Percentiles rank a stretch among this genome's conserved stretches.
Conservation (phyloP, 257 asterid genomes). For the Ballota nigra region DNA sequence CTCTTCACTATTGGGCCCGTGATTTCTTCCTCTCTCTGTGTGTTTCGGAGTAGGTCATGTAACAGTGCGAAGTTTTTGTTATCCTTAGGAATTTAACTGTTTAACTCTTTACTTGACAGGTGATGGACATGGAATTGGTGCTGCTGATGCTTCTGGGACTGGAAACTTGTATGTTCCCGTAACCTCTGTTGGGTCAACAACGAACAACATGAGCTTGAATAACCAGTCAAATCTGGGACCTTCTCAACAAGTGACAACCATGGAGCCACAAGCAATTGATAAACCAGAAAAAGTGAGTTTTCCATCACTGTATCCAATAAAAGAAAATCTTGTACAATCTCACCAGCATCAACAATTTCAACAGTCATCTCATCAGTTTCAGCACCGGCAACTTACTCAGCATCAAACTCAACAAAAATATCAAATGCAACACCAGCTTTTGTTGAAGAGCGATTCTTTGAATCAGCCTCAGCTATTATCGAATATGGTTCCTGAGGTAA, state of each 20-base stretch:
- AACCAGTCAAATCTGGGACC: constrained; percentile 46
- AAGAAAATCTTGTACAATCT: constrained; percentile 52
- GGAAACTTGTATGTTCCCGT: constrained; percentile 61
- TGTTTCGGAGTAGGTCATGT: neutral
- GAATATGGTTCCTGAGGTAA: constrained; percentile 46
- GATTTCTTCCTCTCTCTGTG: neutral
- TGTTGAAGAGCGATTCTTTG: constrained; percentile 50
- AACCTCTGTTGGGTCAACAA: constrained; percentile 50
- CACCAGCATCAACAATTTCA: constrained; percentile 57
- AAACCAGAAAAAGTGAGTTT: constrained; percentile 50
- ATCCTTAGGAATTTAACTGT: neutral
- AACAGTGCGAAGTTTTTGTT: neutral
- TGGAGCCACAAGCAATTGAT: constrained; percentile 51
- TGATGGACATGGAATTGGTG: constrained; percentile 62
- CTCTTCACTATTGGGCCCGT: neutral
- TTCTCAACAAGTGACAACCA: constrained; percentile 50
- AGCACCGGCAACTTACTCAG: constrained; percentile 51
- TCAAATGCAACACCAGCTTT: constrained; percentile 57
- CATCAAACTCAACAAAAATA: constrained; percentile 57
- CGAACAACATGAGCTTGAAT: constrained; percentile 49
- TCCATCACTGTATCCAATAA: constrained; percentile 48
- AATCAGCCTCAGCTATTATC: constrained; percentile 55
- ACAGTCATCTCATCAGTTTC: constrained; percentile 64
- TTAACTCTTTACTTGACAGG: constrained; percentile 56
- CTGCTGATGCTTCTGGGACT: constrained; percentile 61